A percentile compares a stretch with the other conserved stretches of the same genome.
Conservation (phyloP, 2,329 filamentous ascomycete genomes). For the Botryotinia globosa region DNA sequence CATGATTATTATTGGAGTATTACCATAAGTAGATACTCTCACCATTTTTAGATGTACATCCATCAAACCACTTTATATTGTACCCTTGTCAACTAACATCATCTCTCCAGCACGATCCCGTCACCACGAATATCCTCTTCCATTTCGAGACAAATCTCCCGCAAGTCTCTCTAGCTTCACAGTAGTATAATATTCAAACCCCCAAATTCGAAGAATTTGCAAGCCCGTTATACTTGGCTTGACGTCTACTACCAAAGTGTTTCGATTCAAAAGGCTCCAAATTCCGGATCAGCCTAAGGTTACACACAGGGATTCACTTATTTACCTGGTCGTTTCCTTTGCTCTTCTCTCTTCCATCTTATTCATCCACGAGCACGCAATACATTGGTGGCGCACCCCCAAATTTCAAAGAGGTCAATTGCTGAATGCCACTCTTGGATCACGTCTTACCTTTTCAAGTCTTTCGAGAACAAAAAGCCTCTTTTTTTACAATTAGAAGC, state of each 20-base stretch:
- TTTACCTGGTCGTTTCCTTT: neutral
- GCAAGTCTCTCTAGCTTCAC: neutral
- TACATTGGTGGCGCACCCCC: constrained; percentile 18
- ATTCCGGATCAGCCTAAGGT: neutral
- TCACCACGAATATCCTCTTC: constrained; percentile 17
- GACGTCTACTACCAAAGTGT: neutral
- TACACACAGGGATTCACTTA: constrained; percentile 6
- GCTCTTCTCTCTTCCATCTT: constrained; percentile 18
- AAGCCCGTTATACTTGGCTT: constrained; percentile 1
- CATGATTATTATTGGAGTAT: neutral
- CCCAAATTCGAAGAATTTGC: constrained; percentile 11
- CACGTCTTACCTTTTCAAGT: constrained; percentile 16
- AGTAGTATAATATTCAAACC: neutral
- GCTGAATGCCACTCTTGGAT: constrained; percentile 14
- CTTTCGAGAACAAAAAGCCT: constrained; percentile 14
- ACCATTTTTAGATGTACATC: neutral
- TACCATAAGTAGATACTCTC: neutral
- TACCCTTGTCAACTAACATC: neutral
- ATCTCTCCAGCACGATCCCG: neutral
- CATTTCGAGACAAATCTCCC: constrained; percentile 5
- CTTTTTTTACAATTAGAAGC: neutral
- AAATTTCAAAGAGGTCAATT: constrained; percentile 10
- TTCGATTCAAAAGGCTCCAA: constrained; percentile 4
- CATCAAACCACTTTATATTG: neutral
- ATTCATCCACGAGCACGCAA: constrained; percentile 21